Evolutionary conservation across 1,284 basidiomycete genomes (phyloP).

Genomic region (Cystobasidiaceae sp.): DNA sequence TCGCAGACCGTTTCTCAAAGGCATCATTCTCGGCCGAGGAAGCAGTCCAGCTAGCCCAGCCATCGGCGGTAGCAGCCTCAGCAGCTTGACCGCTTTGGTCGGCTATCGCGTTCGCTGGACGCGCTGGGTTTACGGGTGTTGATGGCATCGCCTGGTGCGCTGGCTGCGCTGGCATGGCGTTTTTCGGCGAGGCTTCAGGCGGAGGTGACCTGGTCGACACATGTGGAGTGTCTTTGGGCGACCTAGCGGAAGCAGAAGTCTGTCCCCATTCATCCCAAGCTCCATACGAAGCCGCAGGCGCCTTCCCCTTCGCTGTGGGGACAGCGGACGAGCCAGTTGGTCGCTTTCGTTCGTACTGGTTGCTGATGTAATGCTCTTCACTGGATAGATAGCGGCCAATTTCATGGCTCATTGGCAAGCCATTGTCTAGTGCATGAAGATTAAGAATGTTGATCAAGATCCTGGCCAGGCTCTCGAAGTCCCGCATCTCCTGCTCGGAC

Average conservation of each 20-base stretch:
- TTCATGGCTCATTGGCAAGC: not conserved
- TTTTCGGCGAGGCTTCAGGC: not conserved
- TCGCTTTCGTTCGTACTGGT: not conserved
- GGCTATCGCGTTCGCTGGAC: not conserved
- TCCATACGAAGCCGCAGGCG: not conserved
- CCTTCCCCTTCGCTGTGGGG: not conserved
- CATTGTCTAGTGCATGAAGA: constrained; percentile 17
- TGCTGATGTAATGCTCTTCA: constrained; percentile 2
- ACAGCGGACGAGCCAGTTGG: not conserved
- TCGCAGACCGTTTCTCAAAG: not conserved
- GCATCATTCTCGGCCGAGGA: constrained; percentile 10
- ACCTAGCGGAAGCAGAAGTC: not conserved
- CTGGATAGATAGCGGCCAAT: not conserved
- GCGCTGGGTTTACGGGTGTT: not conserved
- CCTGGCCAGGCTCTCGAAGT: constrained; percentile 35
- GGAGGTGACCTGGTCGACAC: not conserved
- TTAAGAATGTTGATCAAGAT: constrained; percentile 36
- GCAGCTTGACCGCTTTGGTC: not conserved
- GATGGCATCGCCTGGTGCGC: not conserved
- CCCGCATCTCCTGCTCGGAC: constrained; percentile 32
- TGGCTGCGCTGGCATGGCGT: not conserved
- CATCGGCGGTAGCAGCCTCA: not conserved
- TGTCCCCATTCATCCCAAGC: not conserved
- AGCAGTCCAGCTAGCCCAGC: not conserved
- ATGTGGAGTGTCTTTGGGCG: too few relatives aligned